A percentile compares a stretch with the other conserved stretches of the same genome.
phyloP scores from a whole-genome alignment of 495 filamentous ascomycete species.

The Aspergillus nanangensis region DNA sequence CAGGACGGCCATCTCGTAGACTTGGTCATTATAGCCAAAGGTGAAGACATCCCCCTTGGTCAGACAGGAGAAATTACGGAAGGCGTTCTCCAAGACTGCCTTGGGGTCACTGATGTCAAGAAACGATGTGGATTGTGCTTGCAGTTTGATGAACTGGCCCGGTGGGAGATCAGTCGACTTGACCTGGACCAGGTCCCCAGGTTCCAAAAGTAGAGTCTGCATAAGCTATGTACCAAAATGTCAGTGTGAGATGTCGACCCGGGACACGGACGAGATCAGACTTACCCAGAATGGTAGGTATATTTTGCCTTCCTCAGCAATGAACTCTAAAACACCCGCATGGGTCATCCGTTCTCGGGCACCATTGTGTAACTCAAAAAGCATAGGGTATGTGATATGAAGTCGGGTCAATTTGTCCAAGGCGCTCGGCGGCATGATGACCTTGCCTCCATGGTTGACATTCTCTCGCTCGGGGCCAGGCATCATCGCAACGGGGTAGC shows the following conservation, averaged over 20 bases:
- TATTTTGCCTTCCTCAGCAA: conserved; percentile 93
- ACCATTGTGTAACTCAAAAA: conserved; percentile 92
- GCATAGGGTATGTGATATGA: conserved; percentile 97
- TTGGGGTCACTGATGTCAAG: conserved; percentile 96
- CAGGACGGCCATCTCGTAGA: conserved; percentile 86
- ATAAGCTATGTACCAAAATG: conserved; percentile 62
- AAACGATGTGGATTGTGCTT: conserved; percentile 86
- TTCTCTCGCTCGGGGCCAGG: conserved; percentile 87
- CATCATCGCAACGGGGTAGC: conserved; percentile 91
- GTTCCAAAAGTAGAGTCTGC: conserved; percentile 82
- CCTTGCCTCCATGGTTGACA: conserved; percentile 95
- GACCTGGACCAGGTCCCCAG: conserved; percentile 90
- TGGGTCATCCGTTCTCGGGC: conserved; percentile 74
- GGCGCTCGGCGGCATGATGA: conserved; percentile 90
- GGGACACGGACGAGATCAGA: background rate
- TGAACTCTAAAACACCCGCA: conserved; percentile 93
- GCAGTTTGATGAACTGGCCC: conserved; percentile 89
- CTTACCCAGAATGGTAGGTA: conserved; percentile 94
- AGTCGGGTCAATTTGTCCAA: conserved; percentile 91
- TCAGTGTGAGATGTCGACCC: conserved; percentile 1
- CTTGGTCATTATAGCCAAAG: conserved; percentile 89
- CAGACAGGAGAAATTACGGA: conserved; percentile 89
- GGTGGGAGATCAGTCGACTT: conserved; percentile 88
- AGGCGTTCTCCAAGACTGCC: conserved; percentile 94
- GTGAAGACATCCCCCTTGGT: conserved; percentile 91